Evolutionary conservation across 768 basidiomycete species (phyloP), one percentile per base, ranked within the genome.

Genomic region (Mycena vulgaris): DNA sequence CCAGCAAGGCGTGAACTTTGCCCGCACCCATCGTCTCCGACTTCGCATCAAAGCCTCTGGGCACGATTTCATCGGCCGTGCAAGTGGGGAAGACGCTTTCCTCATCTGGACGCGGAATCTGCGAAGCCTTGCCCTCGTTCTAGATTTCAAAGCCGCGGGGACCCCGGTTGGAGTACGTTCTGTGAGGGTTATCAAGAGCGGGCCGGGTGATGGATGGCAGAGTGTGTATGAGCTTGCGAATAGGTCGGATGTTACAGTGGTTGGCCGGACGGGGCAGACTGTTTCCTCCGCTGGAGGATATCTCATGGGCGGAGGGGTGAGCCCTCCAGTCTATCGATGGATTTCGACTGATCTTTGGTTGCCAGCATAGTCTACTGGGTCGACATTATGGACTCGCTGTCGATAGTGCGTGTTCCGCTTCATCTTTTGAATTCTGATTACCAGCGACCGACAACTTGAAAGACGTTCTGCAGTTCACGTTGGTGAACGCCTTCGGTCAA

Each of bases 31-130:
- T 57, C 27, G 37, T 17, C 53, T 79, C 23, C 73, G 73, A 25
- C 40, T 78, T 23, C 73, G 73, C 19, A 60, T 76, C 63, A 81
- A 77, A 68, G 74, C 75, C 49, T 75, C 75, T 0, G 80, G 75
- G 67, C 82, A 81, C 65, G 80, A 82, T 71, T 81, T 74, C 40
- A 57, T 82, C 5, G 83, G 83, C 27, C 78, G 81, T 21, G 78
- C 78, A 39, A 62, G 78, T 5, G 80, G 75, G 5, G 70, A 73
- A 48, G 79, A 77, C 5, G 74, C 80, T 4, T 79, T 84, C 37
- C 42, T 79, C 25, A 70, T 83, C 47, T 84, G 82, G 82, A 84
- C 80, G 2, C 80, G 80, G 28, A 72, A 83, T 42, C 74, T 80
- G 77, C 79, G 79, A 73, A 51, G 33, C 19, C 28, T 60, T 40